These are phyloP conservation scores for Zizania latifolia DNA, from an alignment of 176 grass and related monocot species.

Conservation along the genomic window DNA sequence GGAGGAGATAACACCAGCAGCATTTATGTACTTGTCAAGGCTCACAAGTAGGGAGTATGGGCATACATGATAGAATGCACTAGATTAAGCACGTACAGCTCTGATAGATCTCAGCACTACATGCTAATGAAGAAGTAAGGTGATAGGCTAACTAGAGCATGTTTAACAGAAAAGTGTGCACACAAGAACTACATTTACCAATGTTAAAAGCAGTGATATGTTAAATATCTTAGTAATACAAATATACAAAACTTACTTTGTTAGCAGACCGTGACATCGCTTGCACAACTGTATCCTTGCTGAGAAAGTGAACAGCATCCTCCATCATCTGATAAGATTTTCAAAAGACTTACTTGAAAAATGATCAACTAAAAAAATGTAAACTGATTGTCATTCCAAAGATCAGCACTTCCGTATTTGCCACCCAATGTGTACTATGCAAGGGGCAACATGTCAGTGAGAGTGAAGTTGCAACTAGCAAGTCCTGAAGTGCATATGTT, in stretches of 20 bases:
- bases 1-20: background rate
- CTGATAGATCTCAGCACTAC: constrained; percentile 15
- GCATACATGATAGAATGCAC: background rate
- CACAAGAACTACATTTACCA: background rate
- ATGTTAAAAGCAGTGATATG: background rate
- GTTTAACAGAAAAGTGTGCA: constrained; percentile 14
- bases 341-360: background rate
- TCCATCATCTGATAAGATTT: constrained; percentile 85
- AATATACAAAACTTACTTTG: constrained; percentile 52
- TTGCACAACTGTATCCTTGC: constrained; percentile 95
- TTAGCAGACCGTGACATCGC: constrained; percentile 93
- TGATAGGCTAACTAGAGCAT: background rate
- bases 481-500: background rate
- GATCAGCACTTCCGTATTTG: background rate
- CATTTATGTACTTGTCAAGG: background rate
- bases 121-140: constrained; percentile 13
- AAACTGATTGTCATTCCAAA: background rate
- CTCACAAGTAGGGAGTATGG: background rate
- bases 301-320: constrained; percentile 90
- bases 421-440: background rate
- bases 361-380: background rate
- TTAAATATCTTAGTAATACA: constrained; percentile 18
- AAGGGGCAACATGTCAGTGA: background rate
- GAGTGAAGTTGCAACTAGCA: background rate
- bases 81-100: constrained; percentile 8